Evolutionary conservation across 1,284 basidiomycete species (phyloP).

Genomic region (Ceratobasidium sp.): DNA sequence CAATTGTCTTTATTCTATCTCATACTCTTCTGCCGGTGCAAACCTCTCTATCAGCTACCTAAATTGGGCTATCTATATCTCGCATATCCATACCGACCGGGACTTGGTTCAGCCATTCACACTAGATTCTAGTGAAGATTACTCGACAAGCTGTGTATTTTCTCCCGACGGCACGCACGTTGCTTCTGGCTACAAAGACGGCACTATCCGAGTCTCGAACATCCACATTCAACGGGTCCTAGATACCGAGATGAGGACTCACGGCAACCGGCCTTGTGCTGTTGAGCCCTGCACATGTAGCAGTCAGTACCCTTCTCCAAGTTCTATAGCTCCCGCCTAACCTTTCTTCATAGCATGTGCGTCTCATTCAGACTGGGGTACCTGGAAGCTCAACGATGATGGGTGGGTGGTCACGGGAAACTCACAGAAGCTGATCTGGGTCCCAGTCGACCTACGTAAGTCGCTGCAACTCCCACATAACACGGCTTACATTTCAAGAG

Average conservation of each 20-base stretch:
- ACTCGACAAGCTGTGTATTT: too few species aligned
- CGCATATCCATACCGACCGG: too few species aligned
- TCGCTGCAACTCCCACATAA: background rate
- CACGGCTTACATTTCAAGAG: background rate
- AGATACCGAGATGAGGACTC: too few species aligned
- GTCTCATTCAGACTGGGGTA: background rate
- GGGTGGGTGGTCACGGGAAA: background rate
- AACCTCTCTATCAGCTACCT: too few species aligned
- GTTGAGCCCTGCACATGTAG: too few species aligned
- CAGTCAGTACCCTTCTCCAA: too few species aligned
- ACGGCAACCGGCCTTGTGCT: too few species aligned
- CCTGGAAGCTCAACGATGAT: background rate
- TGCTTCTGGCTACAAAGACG: background rate
- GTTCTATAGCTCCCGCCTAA: background rate
- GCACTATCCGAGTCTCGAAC: slow-evolving; percentile 9
- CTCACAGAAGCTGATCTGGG: background rate
- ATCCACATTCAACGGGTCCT: background rate
- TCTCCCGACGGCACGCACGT: background rate
- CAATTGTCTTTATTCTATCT: too few species aligned
- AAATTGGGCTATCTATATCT: too few species aligned
- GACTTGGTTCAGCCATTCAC: too few species aligned
- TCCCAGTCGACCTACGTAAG: background rate
- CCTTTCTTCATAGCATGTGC: background rate
- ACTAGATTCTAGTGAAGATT: too few species aligned
- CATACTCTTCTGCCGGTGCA: too few species aligned